These are phyloP conservation scores for Potentilla sterilis DNA, from an alignment of 306 rosid species.

Conservation along the genomic window DNA sequence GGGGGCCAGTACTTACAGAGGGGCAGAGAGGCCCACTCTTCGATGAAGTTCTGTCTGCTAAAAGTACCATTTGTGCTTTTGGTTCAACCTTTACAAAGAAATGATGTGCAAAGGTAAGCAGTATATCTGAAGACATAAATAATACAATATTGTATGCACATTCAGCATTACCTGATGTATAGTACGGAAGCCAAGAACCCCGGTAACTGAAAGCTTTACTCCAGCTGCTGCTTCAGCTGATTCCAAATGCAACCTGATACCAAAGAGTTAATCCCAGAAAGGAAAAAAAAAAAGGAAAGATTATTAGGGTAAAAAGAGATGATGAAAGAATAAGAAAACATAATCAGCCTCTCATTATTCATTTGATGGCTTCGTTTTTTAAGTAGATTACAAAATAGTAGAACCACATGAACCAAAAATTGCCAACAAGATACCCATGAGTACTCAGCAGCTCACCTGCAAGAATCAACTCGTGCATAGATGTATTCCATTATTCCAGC, in stretches of 20 bases:
- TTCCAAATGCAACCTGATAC: constrained; percentile 71
- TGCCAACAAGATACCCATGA: not conserved
- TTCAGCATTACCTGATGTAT: constrained; percentile 66
- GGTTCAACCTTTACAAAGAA: constrained; percentile 66
- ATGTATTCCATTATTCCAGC: constrained; percentile 80
- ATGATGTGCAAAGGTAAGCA: constrained; percentile 22
- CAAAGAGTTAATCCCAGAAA: constrained; percentile 29
- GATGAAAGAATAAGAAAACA: not conserved
- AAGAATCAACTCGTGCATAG: constrained; percentile 82
- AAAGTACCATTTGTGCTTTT: constrained; percentile 90
- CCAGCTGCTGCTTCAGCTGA: constrained; percentile 80
- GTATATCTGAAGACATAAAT: not conserved
- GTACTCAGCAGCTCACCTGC: constrained; percentile 47
- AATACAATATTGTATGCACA: constrained; percentile 6
- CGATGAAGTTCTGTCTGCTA: constrained; percentile 49
- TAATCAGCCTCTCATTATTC: not conserved
- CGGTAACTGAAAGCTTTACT: constrained; percentile 87
- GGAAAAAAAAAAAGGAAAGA: not conserved
- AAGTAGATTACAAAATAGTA: not conserved
- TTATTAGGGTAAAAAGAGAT: constrained; percentile 21
- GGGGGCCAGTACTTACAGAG: constrained; percentile 31
- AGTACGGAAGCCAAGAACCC: constrained; percentile 91
- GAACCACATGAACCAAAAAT: not conserved
- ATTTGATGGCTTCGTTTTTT: not conserved
- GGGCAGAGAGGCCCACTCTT: constrained; percentile 25